phyloP scores from a whole-genome alignment of 768 basidiomycete genomes.

The Boletus rex-veris region DNA sequence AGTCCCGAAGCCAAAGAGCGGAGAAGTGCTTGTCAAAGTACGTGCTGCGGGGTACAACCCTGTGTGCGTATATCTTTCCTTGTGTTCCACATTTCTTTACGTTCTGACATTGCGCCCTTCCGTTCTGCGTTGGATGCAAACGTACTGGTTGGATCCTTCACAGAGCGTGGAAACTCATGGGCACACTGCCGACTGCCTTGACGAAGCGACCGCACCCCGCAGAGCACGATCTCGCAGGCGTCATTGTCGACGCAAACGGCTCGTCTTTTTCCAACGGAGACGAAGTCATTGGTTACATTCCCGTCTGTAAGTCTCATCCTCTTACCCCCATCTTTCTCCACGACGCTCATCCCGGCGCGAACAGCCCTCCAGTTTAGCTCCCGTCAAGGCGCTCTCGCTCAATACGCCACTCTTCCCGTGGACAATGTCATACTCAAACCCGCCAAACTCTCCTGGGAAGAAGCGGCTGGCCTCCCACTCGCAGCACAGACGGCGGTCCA shows the following conservation, averaged over 20 bases:
- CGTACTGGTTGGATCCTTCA: background rate
- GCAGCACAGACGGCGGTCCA: conserved; percentile 58
- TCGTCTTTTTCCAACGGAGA: conserved; percentile 56
- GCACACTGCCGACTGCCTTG: conserved; percentile 43
- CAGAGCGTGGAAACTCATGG: conserved; percentile 62
- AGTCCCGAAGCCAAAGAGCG: conserved; percentile 34
- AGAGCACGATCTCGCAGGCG: conserved; percentile 63
- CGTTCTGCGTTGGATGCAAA: background rate
- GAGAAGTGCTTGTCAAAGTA: conserved; percentile 50
- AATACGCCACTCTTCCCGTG: conserved; percentile 56
- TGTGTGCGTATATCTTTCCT: conserved; percentile 38
- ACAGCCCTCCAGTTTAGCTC: conserved; percentile 32
- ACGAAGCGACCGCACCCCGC: conserved; percentile 48
- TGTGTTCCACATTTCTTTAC: background rate
- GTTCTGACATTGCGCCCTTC: background rate
- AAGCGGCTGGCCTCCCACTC: conserved; percentile 62
- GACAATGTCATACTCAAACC: conserved; percentile 39
- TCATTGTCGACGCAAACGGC: conserved; percentile 53
- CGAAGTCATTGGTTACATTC: conserved; percentile 57
- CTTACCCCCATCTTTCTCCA: no score
- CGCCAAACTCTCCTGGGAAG: conserved; percentile 43
- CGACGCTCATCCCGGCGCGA: background rate
- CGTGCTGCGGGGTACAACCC: conserved; percentile 65
- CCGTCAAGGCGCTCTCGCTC: conserved; percentile 53
- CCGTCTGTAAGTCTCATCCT: conserved; percentile 29